A percentile compares a stretch with the other conserved stretches of the same genome.
phyloP scores from a whole-genome alignment of 768 basidiomycete species.

The Tricholoma terreum region DNA sequence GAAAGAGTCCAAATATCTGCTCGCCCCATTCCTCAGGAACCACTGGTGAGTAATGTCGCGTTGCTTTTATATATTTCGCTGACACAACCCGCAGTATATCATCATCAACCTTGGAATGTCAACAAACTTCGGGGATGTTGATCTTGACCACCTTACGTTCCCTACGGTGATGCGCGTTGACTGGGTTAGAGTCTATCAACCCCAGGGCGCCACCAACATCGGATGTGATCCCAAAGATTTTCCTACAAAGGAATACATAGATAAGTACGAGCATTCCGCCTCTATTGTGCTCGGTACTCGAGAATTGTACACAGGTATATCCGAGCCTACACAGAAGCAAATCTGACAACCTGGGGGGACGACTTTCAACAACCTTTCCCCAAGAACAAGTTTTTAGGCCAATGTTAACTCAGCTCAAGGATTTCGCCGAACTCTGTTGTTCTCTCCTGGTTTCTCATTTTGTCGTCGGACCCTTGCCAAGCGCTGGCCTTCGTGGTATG shows the following conservation, averaged over 20 bases:
- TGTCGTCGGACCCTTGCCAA: neutral
- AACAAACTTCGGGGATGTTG: constrained; percentile 66
- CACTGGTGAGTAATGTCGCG: constrained; percentile 51
- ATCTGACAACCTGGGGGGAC: constrained; percentile 71
- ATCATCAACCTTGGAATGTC: constrained; percentile 87
- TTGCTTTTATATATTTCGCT: constrained; percentile 1
- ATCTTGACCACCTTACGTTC: constrained; percentile 68
- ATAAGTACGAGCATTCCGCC: constrained; percentile 43
- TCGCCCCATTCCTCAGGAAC: constrained; percentile 77
- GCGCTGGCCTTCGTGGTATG: too few relatives aligned
- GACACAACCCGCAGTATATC: constrained; percentile 54
- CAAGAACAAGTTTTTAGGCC: constrained; percentile 57
- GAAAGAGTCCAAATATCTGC: constrained; percentile 55
- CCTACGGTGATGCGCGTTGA: constrained; percentile 77
- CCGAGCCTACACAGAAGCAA: constrained; percentile 80
- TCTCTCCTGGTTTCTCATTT: neutral
- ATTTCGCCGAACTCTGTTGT: neutral
- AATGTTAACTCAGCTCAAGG: constrained; percentile 42
- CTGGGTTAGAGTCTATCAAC: constrained; percentile 91
- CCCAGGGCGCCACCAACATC: constrained; percentile 61
- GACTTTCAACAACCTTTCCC: constrained; percentile 68
- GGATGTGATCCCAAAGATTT: constrained; percentile 80
- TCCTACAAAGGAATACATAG: constrained; percentile 83
- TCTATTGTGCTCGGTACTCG: neutral
- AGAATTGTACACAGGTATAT: constrained; percentile 35